Percentiles rank a stretch among this genome's conserved stretches.
phyloP scores from a whole-genome alignment of 345 rosid genomes.

The Pugionium cornutum region DNA sequence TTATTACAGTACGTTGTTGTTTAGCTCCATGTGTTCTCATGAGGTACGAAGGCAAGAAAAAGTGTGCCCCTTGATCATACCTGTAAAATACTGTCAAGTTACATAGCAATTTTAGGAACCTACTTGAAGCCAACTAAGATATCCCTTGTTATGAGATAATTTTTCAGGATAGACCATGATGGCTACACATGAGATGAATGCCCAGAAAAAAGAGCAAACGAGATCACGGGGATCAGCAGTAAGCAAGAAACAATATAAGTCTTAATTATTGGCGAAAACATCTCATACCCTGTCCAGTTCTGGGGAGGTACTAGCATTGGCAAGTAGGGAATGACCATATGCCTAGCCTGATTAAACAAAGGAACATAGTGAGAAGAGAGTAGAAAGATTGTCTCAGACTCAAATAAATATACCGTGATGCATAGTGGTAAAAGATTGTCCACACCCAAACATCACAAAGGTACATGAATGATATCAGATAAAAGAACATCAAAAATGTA shows the following conservation, averaged over 20 bases:
- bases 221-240: not conserved
- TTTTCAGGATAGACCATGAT: slow-evolving; percentile 23
- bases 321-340: slow-evolving; percentile 98
- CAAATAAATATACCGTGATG: slow-evolving; percentile 19
- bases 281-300: slow-evolving; percentile 92
- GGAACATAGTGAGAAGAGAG: slow-evolving; percentile 30
- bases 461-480: slow-evolving; percentile 17
- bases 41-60: slow-evolving; percentile 78
- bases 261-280: slow-evolving; percentile 19
- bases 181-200: slow-evolving; percentile 10
- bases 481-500: slow-evolving; percentile 17
- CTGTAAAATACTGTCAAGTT: slow-evolving; percentile 49
- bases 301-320: slow-evolving; percentile 94
- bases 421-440: slow-evolving; percentile 22
- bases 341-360: slow-evolving; percentile 71
- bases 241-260: slow-evolving; percentile 17
- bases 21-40: slow-evolving; percentile 96
- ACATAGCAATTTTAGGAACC: slow-evolving; percentile 31
- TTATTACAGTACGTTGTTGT: slow-evolving; percentile 67
- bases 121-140: slow-evolving; percentile 14
- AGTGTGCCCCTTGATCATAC: slow-evolving; percentile 84
- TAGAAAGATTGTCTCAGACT: slow-evolving; percentile 29
- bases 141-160: not conserved
- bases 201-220: slow-evolving; percentile 19
- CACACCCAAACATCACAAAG: slow-evolving; percentile 24